Evolutionary conservation across 108 stramenopile genomes (phyloP).

Genomic region (Hondaea fermentalgiana): DNA sequence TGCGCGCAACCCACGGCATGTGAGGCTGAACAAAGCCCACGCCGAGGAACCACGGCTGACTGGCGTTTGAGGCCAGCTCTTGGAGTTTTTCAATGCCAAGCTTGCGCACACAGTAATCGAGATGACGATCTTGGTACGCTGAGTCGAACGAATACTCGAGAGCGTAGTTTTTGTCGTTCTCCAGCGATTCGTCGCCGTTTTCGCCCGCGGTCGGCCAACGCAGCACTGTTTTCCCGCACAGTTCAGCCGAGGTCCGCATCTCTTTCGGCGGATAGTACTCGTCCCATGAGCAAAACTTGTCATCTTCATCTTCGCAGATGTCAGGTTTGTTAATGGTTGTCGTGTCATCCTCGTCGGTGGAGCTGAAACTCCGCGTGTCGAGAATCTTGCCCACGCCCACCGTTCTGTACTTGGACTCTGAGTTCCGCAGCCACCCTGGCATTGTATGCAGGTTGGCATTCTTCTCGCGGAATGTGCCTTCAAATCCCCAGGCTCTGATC

Average conservation of each 20-base stretch:
- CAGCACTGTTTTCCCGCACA: neutral
- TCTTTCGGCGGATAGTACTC: neutral
- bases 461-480: neutral
- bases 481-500: neutral
- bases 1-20: neutral
- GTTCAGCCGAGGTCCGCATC: neutral
- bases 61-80: neutral
- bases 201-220: neutral
- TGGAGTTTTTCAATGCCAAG: neutral
- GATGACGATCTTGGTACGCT: neutral
- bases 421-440: neutral
- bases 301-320: neutral
- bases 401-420: neutral
- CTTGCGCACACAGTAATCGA: neutral
- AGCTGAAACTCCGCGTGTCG: neutral
- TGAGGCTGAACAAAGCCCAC: conserved; percentile 6
- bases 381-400: neutral
- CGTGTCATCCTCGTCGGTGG: neutral
- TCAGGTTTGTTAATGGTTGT: neutral
- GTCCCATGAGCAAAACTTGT: neutral
- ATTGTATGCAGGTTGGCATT: neutral
- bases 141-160: neutral
- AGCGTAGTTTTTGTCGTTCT: neutral
- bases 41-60: neutral
- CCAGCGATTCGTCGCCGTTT: neutral